Base-by-base conservation (phyloP, 2,329 filamentous ascomycete species). In the Cordyceps tenuipes region DNA sequence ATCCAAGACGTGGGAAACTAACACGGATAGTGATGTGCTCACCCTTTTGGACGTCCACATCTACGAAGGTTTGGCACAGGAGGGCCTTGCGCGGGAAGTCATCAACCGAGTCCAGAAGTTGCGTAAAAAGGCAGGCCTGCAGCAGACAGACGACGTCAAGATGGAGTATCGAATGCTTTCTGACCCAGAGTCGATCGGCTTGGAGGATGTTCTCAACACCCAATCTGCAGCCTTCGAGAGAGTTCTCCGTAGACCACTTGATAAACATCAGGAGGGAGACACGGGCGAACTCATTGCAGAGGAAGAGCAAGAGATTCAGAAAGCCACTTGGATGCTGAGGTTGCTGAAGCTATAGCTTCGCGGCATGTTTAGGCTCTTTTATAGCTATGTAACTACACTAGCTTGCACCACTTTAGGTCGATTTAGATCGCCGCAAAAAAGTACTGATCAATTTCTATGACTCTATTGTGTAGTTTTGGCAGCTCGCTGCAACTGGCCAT, bases 81-180 rank as follows among this genome's bases (percentile, higher is more conserved):
- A 97, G 73, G 94, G 92, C 59, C 75, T 99, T 58, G 93, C 90
- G 1, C 83, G 94, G 68, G 94, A 97, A 74, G 88, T 99, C 65
- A 89, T 99, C 77, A 90, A 96, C 73, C 87, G 93, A 46, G 89
- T 99, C 23, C 94, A 99, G 76, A 84, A 90, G 66, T 79, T 97
- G 63, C 86, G 94, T 65, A 99, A 99, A 83, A 94, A 94, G 78
- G 92, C 92, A 8, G 91, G 91, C 0, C 79, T 99, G 57, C 85
- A 92, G 64, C 86, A 91, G 1, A 97, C 93, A 0, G 94, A 99
- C 69, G 94, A 97, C 69, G 87, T 99, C 63, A 90, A 88, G 76
- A 96, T 99, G 89, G 89, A 95, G 73, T 97, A 96, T 76, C 81
- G 81, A 61, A 85, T 97, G 5, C 76, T 95, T 53, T 81, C 84